Evolutionary conservation across 306 rosid genomes (phyloP).

Genomic region (Prunus mira): DNA sequence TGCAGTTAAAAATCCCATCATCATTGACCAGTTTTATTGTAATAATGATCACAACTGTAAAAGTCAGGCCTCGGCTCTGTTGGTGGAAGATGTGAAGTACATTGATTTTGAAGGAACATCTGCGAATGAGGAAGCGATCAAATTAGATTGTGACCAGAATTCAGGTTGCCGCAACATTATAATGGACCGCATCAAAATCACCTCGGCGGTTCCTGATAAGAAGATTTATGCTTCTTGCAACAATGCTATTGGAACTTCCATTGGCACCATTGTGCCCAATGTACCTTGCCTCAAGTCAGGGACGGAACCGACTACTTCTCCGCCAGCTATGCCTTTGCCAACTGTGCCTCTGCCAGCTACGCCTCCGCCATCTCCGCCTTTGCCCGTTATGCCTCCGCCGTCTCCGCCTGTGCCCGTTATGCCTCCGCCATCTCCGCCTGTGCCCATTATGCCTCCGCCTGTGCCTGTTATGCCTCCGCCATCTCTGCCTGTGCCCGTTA

Average conservation of each 20-base stretch:
- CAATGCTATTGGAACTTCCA: conserved; percentile 17
- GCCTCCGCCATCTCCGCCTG: too few relatives aligned
- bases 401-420: too few relatives aligned
- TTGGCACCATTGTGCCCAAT: not conserved
- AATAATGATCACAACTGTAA: not conserved
- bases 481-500: too few relatives aligned
- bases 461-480: too few relatives aligned
- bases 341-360: too few relatives aligned
- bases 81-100: conserved; percentile 18
- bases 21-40: conserved; percentile 20
- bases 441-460: too few relatives aligned
- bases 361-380: too few relatives aligned
- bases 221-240: conserved; percentile 1
- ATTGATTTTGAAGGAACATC: conserved; percentile 23
- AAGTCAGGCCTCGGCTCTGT: conserved; percentile 1
- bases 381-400: too few relatives aligned
- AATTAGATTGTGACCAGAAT: conserved; percentile 10
- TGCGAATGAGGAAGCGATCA: conserved; percentile 15
- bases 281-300: too few relatives aligned
- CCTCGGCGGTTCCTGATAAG: not conserved
- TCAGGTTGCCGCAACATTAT: conserved; percentile 12
- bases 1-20: conserved; percentile 5
- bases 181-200: conserved; percentile 14
- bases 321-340: too few relatives aligned
- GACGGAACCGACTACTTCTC: too few relatives aligned